phyloP scores from a whole-genome alignment of 202 grass and related monocot genomes.

The Carex sylvatica region DNA sequence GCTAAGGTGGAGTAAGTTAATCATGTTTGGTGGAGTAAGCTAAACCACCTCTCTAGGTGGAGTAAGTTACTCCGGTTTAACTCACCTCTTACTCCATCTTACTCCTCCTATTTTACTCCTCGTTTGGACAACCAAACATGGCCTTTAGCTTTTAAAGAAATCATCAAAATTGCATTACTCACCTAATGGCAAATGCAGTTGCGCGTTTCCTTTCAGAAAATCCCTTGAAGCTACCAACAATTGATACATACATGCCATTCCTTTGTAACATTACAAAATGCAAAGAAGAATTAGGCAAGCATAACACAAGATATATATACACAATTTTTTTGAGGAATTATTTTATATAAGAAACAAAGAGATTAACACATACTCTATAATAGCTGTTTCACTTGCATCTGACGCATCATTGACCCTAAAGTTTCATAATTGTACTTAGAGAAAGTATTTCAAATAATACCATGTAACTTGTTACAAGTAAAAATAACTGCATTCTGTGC shows the following conservation, averaged over 20 bases:
- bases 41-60: no score
- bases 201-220: slow-evolving; percentile 77
- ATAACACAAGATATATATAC: slow-evolving; percentile 10
- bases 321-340: background rate
- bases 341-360: slow-evolving; percentile 6
- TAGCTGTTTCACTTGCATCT: slow-evolving; percentile 75
- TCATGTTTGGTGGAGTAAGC: no score
- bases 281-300: slow-evolving; percentile 4
- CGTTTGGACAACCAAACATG: no score
- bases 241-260: slow-evolving; percentile 79
- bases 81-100: no score
- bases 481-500: background rate
- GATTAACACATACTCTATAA: slow-evolving; percentile 54
- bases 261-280: slow-evolving; percentile 36
- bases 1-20: no score
- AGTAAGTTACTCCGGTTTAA: no score
- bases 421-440: slow-evolving; percentile 28
- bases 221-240: slow-evolving; percentile 84
- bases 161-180: slow-evolving; percentile 1
- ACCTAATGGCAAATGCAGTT: slow-evolving; percentile 77
- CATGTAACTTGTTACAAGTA: slow-evolving; percentile 7
- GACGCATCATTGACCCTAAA: slow-evolving; percentile 82
- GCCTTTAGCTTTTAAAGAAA: background rate
- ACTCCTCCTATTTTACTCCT: no score
- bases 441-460: background rate